These are phyloP conservation scores for Wallemia mellicola DNA, from an alignment of 1,284 basidiomycete species.

Conservation along the genomic window DNA sequence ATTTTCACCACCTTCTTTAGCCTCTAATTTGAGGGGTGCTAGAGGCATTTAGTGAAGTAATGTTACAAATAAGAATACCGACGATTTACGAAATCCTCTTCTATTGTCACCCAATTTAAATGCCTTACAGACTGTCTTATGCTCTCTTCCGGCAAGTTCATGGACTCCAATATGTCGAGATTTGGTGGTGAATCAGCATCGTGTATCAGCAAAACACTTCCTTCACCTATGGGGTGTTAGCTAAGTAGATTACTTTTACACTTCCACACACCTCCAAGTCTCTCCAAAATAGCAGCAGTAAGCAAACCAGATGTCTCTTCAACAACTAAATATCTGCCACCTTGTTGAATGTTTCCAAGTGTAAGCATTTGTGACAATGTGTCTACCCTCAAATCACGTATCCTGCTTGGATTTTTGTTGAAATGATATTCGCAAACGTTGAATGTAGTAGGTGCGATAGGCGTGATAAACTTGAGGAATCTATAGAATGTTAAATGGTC, in stretches of 20 bases:
- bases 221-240: conserved; percentile 27
- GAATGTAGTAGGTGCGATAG: conserved; percentile 57
- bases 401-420: conserved; percentile 41
- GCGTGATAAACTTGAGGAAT: conserved; percentile 64
- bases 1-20: background rate
- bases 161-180: conserved; percentile 49
- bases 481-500: conserved; percentile 17
- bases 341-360: conserved; percentile 52
- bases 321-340: conserved; percentile 58
- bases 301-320: conserved; percentile 81
- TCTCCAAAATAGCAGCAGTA: conserved; percentile 51
- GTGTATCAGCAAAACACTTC: conserved; percentile 53
- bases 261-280: conserved; percentile 37
- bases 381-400: conserved; percentile 62
- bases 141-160: conserved; percentile 49
- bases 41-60: background rate
- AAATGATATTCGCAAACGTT: conserved; percentile 79
- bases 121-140: conserved; percentile 29
- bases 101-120: conserved; percentile 72
- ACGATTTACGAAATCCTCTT: conserved; percentile 43
- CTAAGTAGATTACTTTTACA: too few relatives aligned
- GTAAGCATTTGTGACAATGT: conserved; percentile 63
- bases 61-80: conserved; percentile 9
- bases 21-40: background rate
- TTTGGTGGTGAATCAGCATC: conserved; percentile 79